Evolutionary conservation across 306 rosid genomes (phyloP).

Genomic region (Cucurbita moschata): DNA sequence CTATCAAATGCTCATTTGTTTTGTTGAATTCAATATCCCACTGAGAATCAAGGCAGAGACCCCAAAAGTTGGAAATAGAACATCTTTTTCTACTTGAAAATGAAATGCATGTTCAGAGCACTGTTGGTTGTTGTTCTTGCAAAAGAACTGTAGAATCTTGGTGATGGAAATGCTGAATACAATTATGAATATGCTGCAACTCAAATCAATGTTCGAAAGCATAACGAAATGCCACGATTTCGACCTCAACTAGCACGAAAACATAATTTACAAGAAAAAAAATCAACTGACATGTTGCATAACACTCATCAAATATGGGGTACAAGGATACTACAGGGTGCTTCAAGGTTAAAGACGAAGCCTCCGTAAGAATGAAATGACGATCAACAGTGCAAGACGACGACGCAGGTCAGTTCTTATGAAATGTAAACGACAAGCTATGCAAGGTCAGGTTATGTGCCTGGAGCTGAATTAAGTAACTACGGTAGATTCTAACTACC

Average conservation of each 20-base stretch:
- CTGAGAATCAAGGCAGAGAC: background rate
- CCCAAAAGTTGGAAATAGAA: background rate
- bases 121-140: background rate
- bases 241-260: background rate
- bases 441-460: conserved; percentile 9
- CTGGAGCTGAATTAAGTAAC: conserved; percentile 10
- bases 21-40: too few relatives aligned
- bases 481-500: conserved; percentile 37
- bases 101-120: background rate
- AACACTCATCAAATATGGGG: background rate
- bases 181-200: background rate
- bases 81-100: background rate
- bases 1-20: too few relatives aligned
- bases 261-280: background rate
- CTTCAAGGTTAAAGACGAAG: background rate
- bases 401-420: background rate
- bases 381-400: background rate
- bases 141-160: background rate
- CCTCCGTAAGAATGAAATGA: background rate
- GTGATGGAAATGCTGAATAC: background rate
- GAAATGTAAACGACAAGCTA: background rate
- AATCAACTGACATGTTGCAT: background rate
- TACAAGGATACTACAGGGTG: background rate
- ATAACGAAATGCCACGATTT: background rate
- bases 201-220: background rate